Conservation (phyloP, 352 stramenopile genomes). For the Phytophthora fragariae region DNA sequence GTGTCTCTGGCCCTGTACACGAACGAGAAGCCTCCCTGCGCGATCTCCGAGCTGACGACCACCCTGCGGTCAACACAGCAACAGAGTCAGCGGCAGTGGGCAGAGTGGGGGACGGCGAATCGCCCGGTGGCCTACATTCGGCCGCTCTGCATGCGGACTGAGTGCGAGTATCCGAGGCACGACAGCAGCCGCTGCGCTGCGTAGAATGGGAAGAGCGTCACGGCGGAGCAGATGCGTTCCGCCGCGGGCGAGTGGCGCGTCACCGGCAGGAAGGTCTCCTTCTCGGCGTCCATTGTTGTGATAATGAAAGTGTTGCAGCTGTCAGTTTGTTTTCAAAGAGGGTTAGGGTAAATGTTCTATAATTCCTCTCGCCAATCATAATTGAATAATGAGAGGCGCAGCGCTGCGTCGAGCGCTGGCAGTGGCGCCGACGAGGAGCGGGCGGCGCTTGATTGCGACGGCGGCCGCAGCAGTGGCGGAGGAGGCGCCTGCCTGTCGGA, state of each 20-base stretch:
- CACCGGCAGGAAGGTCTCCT: conserved; percentile 46
- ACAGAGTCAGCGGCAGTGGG: neutral
- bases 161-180: conserved; percentile 78
- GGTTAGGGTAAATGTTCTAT: neutral
- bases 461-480: conserved; percentile 5
- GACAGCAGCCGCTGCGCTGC: conserved; percentile 67
- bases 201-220: conserved; percentile 72
- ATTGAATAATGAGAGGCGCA: conserved; percentile 23
- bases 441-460: conserved; percentile 22
- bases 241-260: conserved; percentile 19
- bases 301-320: too few species aligned
- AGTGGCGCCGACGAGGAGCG: neutral
- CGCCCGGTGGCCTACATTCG: conserved; percentile 48
- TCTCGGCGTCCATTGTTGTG: conserved; percentile 21
- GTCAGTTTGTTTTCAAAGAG: neutral
- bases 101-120: neutral
- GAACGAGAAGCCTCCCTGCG: conserved; percentile 89
- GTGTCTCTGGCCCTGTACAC: conserved; percentile 84
- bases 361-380: neutral
- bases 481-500: conserved; percentile 13
- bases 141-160: conserved; percentile 76
- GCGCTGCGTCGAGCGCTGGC: neutral
- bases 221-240: conserved; percentile 55
- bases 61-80: conserved; percentile 46
- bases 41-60: conserved; percentile 66